Conservation (phyloP, 169 alveolate genomes). For the Plasmodium cynomolgi region DNA sequence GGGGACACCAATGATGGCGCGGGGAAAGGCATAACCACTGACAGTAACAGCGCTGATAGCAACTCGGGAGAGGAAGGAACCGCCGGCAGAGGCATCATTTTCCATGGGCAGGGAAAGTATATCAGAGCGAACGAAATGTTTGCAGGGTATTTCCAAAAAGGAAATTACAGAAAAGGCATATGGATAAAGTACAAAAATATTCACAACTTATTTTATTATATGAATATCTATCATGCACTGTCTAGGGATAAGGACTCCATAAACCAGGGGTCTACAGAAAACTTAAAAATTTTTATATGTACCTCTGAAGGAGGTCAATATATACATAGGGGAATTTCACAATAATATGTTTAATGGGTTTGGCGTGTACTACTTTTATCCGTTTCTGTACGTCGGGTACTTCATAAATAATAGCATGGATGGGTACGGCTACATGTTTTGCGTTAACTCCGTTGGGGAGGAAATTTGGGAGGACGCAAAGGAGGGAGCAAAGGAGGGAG, state of each 20-base stretch:
- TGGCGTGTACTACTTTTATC: slow-evolving; percentile 33
- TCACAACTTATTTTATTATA: slow-evolving; percentile 51
- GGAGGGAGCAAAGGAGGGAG: not conserved
- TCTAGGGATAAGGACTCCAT: not conserved
- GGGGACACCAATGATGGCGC: not conserved
- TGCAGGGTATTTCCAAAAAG: slow-evolving; percentile 20
- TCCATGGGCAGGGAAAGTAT: slow-evolving; percentile 51
- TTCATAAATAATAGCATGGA: slow-evolving; percentile 43
- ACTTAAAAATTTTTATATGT: slow-evolving; percentile 38
- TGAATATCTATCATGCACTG: slow-evolving; percentile 35
- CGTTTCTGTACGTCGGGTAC: slow-evolving; percentile 57
- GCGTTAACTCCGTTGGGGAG: not conserved
- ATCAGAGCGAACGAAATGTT: slow-evolving; percentile 34
- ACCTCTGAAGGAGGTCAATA: slow-evolving; percentile 48
- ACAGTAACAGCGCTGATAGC: not conserved
- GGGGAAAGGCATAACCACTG: not conserved
- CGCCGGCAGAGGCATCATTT: not conserved
- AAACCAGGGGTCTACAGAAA: not conserved
- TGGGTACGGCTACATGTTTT: slow-evolving; percentile 59
- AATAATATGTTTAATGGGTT: slow-evolving; percentile 57
- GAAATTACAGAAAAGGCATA: slow-evolving; percentile 51
- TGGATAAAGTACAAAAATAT: slow-evolving; percentile 59
- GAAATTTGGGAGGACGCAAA: too few relatives aligned
- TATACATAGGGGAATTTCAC: slow-evolving; percentile 54
- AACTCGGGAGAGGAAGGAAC: not conserved